These are phyloP conservation scores for Pythium biforme DNA, from an alignment of 352 stramenopile species.

Conservation along the genomic window DNA sequence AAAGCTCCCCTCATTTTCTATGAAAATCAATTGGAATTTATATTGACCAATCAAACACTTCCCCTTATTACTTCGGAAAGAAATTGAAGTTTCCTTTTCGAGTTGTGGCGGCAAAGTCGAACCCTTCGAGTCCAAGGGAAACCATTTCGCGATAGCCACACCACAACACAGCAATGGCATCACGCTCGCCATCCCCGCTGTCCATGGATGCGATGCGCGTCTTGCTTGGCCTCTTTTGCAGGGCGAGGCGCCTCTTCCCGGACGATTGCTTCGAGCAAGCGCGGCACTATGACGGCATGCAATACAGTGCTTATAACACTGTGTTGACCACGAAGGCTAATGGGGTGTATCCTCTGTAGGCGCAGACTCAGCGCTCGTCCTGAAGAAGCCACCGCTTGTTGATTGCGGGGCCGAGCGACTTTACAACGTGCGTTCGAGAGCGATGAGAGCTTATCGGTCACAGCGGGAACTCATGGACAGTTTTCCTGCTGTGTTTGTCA, in stretches of 20 bases:
- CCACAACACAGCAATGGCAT: neutral
- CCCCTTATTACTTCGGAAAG: slow-evolving; percentile 16
- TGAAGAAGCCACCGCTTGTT: slow-evolving; percentile 15
- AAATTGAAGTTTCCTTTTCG: slow-evolving; percentile 28
- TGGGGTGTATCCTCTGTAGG: neutral
- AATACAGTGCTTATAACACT: neutral
- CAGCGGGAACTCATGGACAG: too few relatives aligned
- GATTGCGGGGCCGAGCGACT: slow-evolving; percentile 12
- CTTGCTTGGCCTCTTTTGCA: slow-evolving; percentile 26
- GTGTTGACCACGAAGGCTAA: neutral
- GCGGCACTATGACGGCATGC: neutral
- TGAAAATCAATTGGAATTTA: slow-evolving; percentile 12
- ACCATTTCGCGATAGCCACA: neutral
- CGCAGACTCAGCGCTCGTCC: slow-evolving; percentile 16
- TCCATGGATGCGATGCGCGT: slow-evolving; percentile 27
- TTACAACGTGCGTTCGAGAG: slow-evolving; percentile 18
- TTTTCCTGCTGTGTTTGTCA: neutral
- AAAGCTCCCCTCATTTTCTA: slow-evolving; percentile 3
- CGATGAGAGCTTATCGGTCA: too few relatives aligned
- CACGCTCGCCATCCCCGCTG: neutral
- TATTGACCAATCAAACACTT: slow-evolving; percentile 15
- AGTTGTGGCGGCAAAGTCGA: slow-evolving; percentile 8
- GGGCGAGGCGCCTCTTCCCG: slow-evolving; percentile 20
- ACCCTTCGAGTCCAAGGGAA: neutral
- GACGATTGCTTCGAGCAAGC: slow-evolving; percentile 20